Conservation (phyloP, 1,284 basidiomycete species). For the Fomitopsis schrenkii region DNA sequence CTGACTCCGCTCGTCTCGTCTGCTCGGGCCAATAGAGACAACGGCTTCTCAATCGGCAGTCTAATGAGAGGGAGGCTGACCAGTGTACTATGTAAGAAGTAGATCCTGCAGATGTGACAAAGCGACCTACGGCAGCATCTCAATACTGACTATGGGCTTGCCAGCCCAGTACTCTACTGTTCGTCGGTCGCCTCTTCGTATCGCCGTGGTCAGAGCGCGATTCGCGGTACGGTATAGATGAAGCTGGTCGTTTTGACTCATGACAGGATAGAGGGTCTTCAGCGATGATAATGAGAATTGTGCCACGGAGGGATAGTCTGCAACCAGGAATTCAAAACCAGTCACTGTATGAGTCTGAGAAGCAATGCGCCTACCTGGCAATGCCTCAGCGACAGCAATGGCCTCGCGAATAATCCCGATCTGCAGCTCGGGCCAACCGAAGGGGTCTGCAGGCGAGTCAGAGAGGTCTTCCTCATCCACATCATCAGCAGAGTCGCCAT, state of each 20-base stretch:
- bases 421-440: constrained; percentile 94
- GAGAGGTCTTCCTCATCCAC: constrained; percentile 34
- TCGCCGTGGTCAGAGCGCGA: constrained; percentile 67
- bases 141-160: constrained; percentile 74
- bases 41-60: constrained; percentile 69
- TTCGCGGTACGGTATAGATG: constrained; percentile 72
- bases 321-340: not conserved
- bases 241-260: constrained; percentile 71
- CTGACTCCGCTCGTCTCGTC: constrained; percentile 35
- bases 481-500: constrained; percentile 18
- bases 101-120: not conserved
- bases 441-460: constrained; percentile 45
- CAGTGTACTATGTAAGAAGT: not conserved
- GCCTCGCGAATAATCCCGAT: constrained; percentile 89
- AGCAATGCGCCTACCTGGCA: constrained; percentile 61
- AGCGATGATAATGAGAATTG: constrained; percentile 78
- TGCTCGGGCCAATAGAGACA: constrained; percentile 42
- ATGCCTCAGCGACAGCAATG: constrained; percentile 82
- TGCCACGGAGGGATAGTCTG: constrained; percentile 74
- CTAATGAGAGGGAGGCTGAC: constrained; percentile 68
- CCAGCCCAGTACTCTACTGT: constrained; percentile 82
- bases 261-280: constrained; percentile 59
- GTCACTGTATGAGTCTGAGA: not conserved
- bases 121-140: constrained; percentile 61
- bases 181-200: constrained; percentile 69